A percentile compares a stretch with the other conserved stretches of the same genome.
These are phyloP conservation scores for Metarhizium anisopliae DNA, from an alignment of 2,329 filamentous ascomycete genomes.

Conservation along the genomic window DNA sequence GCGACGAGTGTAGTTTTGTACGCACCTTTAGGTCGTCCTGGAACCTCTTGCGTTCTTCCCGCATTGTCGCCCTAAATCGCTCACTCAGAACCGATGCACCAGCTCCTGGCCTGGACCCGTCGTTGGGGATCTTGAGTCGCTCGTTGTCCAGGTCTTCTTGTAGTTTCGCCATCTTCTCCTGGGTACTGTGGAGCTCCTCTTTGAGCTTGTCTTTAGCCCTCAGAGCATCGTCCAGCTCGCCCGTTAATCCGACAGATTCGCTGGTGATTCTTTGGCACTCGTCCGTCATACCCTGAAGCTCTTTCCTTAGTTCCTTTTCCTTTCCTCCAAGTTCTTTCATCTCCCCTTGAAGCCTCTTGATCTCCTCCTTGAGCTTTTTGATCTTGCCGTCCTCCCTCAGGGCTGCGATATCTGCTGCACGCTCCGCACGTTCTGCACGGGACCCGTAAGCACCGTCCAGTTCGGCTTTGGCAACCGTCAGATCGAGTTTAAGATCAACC, in stretches of 20 bases:
- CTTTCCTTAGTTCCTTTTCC: slow-evolving; percentile 40
- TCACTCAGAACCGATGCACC: slow-evolving; percentile 46
- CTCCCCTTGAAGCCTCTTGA: slow-evolving; percentile 35
- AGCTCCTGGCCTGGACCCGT: slow-evolving; percentile 24
- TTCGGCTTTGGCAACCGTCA: slow-evolving; percentile 52
- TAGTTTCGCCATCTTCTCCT: slow-evolving; percentile 29
- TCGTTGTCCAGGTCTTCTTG: slow-evolving; percentile 44
- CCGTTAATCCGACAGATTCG: slow-evolving; percentile 40
- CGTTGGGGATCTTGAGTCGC: slow-evolving; percentile 33
- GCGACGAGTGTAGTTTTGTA: neutral
- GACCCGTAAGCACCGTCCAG: slow-evolving; percentile 53
- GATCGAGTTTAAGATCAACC: slow-evolving; percentile 52
- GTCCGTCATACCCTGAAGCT: slow-evolving; percentile 40
- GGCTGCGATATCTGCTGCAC: slow-evolving; percentile 48
- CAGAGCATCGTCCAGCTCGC: slow-evolving; percentile 25
- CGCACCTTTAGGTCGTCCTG: slow-evolving; percentile 44
- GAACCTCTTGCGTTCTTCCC: slow-evolving; percentile 48
- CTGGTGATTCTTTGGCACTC: slow-evolving; percentile 45
- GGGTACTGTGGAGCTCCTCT: slow-evolving; percentile 27
- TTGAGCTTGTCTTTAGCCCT: slow-evolving; percentile 28
- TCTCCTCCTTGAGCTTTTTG: slow-evolving; percentile 35
- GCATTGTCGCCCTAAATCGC: slow-evolving; percentile 47
- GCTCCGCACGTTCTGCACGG: slow-evolving; percentile 49
- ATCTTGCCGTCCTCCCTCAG: slow-evolving; percentile 39
- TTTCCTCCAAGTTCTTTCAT: slow-evolving; percentile 37